These are phyloP conservation scores for Xylaria digitata DNA, from an alignment of 2,329 filamentous ascomycete species.

Conservation along the genomic window DNA sequence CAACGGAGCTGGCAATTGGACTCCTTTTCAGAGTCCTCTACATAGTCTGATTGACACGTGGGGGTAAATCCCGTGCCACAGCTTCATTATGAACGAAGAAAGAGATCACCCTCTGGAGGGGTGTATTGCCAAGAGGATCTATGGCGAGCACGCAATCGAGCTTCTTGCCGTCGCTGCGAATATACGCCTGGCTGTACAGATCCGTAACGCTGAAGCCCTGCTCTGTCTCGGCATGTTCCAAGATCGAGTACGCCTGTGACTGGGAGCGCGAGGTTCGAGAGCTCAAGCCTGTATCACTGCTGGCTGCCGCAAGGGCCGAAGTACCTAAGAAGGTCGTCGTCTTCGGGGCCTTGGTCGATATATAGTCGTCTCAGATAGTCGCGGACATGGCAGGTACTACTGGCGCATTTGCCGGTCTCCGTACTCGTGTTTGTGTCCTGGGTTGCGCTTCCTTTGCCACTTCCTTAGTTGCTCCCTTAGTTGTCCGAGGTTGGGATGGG, in stretches of 20 bases:
- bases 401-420: not conserved
- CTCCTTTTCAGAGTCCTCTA: constrained; percentile 17
- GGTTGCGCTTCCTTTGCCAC: not conserved
- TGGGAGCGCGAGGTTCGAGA: too few relatives aligned
- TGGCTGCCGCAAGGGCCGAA: not conserved
- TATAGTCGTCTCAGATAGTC: constrained; percentile 2
- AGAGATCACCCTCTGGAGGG: not conserved
- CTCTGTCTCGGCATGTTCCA: not conserved
- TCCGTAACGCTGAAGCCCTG: not conserved
- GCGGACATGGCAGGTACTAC: constrained; percentile 3
- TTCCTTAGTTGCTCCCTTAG: too few relatives aligned
- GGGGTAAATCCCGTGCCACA: not conserved
- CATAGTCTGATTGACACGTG: constrained; percentile 5
- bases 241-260: too few relatives aligned
- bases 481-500: not conserved
- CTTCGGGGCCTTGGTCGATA: not conserved
- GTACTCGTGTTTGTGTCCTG: not conserved
- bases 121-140: not conserved
- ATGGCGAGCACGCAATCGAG: constrained; percentile 16
- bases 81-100: not conserved
- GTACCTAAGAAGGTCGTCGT: not conserved
- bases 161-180: constrained; percentile 8
- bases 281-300: not conserved
- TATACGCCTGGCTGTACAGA: not conserved
- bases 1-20: constrained; percentile 13